Evolutionary conservation across 805 yeast genomes (phyloP).

Genomic region (Wickerhamiella qilinensis): DNA sequence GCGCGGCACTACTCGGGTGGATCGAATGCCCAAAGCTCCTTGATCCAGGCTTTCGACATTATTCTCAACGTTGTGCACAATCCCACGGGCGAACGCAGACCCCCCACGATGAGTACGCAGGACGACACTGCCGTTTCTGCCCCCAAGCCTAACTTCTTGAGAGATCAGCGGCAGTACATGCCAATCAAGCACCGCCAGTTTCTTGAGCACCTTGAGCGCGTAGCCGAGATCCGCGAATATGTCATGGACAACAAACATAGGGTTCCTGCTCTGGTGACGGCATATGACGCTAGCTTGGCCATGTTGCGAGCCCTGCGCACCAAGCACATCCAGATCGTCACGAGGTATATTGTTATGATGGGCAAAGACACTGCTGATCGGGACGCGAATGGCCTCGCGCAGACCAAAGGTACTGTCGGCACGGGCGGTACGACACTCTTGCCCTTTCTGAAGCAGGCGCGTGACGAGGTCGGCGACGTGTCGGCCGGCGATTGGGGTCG

Average conservation of each 20-base stretch:
- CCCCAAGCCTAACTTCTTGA: conserved; percentile 38
- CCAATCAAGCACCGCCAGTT: conserved; percentile 74
- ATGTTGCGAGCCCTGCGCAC: conserved; percentile 80
- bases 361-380: conserved; percentile 46
- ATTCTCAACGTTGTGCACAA: conserved; percentile 60
- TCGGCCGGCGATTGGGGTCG: conserved; percentile 92
- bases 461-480: conserved; percentile 89
- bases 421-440: conserved; percentile 90
- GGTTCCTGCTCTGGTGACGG: conserved; percentile 41
- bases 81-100: conserved; percentile 48
- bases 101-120: conserved; percentile 10
- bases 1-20: conserved; percentile 68
- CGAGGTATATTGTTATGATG: conserved; percentile 70
- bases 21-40: conserved; percentile 82
- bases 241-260: conserved; percentile 30
- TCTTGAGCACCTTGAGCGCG: conserved; percentile 39
- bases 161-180: conserved; percentile 80
- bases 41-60: conserved; percentile 75
- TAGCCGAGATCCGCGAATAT: conserved; percentile 46
- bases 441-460: conserved; percentile 85
- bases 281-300: conserved; percentile 81
- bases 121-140: conserved; percentile 2
- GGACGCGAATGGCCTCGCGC: conserved; percentile 31
- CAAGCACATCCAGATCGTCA: conserved; percentile 83
- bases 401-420: conserved; percentile 49